phyloP scores from a whole-genome alignment of 1,139 yeast genomes.

The Hyphopichia burtonii region DNA sequence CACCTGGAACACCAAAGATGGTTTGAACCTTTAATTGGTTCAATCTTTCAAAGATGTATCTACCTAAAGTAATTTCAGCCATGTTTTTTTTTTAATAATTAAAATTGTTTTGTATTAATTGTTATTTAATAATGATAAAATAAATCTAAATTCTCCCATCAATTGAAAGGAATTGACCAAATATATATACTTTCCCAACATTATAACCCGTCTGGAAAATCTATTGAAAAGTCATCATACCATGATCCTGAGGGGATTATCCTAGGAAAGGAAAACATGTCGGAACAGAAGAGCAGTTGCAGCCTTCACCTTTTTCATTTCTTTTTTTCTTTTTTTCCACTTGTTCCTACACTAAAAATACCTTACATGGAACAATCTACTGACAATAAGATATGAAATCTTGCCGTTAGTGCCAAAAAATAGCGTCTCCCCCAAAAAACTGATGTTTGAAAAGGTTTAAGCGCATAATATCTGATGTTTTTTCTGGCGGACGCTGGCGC shows the following conservation, averaged over 20 bases:
- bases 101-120: too few species aligned
- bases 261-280: neutral
- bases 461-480: constrained; percentile 6
- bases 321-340: neutral
- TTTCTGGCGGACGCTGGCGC: neutral
- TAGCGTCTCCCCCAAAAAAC: neutral
- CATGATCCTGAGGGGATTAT: neutral
- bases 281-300: neutral
- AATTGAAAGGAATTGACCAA: too few species aligned
- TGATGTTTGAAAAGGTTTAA: constrained; percentile 1
- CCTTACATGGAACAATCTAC: neutral
- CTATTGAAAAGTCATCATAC: neutral
- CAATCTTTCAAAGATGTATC: constrained; percentile 44
- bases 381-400: neutral
- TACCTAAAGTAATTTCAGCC: constrained; percentile 42
- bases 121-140: neutral
- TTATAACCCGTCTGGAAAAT: too few species aligned
- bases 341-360: too few species aligned
- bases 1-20: constrained; percentile 45
- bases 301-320: neutral
- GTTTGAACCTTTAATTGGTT: constrained; percentile 40
- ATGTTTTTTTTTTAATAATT: constrained; percentile 10
- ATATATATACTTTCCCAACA: too few species aligned
- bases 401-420: neutral
- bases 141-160: too few species aligned